Percentiles rank a stretch among this genome's conserved stretches.
phyloP scores from a whole-genome alignment of 495 filamentous ascomycete genomes.

The Cercophora sp. region DNA sequence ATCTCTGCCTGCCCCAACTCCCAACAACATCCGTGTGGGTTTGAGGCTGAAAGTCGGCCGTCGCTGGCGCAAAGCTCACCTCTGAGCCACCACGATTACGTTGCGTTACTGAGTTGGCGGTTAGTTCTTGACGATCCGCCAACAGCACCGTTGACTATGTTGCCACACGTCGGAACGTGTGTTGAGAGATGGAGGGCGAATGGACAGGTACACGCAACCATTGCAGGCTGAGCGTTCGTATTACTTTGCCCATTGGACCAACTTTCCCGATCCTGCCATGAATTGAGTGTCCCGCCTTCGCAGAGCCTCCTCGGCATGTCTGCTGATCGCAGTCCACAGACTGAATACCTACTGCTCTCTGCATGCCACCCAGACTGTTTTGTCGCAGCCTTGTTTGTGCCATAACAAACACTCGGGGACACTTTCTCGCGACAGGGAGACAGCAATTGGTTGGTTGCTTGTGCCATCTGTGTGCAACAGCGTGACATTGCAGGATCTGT shows the following conservation, averaged over 20 bases:
- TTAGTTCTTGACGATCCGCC: too few relatives aligned
- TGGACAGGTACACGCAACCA: slow-evolving; percentile 1
- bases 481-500: slow-evolving; percentile 12
- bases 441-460: neutral
- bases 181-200: neutral
- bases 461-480: neutral
- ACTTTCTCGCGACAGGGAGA: too few relatives aligned
- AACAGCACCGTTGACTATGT: too few relatives aligned
- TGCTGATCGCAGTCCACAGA: neutral
- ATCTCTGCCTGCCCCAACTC: neutral
- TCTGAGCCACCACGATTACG: too few relatives aligned
- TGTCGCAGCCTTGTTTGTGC: neutral
- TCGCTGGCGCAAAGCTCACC: too few relatives aligned
- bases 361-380: neutral
- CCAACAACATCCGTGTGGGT: too few relatives aligned
- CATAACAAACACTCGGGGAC: too few relatives aligned
- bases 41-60: too few relatives aligned
- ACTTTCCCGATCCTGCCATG: neutral
- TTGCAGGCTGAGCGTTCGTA: neutral
- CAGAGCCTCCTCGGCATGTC: neutral
- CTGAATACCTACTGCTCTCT: neutral
- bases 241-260: neutral
- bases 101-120: too few relatives aligned
- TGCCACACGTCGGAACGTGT: neutral
- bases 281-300: too few relatives aligned